Evolutionary conservation across 2,329 filamentous ascomycete genomes (phyloP).

Genomic region (Fusarium ramigenum): DNA sequence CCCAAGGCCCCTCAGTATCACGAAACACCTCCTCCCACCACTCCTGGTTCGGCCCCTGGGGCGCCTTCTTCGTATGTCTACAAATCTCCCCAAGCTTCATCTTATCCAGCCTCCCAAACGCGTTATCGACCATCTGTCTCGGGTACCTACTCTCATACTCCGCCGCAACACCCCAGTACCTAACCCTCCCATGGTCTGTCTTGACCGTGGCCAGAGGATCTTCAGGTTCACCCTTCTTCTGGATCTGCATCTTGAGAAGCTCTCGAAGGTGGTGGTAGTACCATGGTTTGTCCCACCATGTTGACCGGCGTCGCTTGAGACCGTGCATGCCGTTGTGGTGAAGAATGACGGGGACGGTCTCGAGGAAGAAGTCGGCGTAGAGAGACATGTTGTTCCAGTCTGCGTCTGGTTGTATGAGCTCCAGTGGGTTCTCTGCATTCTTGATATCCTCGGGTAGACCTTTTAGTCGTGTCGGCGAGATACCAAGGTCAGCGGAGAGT

Average conservation of each 20-base stretch:
- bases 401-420: background rate
- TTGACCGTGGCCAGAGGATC: background rate
- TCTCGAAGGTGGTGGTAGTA: background rate
- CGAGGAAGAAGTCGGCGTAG: background rate
- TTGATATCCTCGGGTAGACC: background rate
- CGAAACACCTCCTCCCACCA: constrained; percentile 15
- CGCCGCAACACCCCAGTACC: background rate
- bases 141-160: background rate
- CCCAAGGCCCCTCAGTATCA: background rate
- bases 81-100: background rate
- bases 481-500: background rate
- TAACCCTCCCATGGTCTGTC: background rate
- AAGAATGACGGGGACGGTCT: background rate
- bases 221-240: background rate
- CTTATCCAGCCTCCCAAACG: background rate
- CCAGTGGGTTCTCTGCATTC: background rate
- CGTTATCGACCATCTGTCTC: background rate
- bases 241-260: background rate
- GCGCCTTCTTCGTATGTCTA: background rate
- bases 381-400: constrained; percentile 3
- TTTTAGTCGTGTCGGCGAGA: background rate
- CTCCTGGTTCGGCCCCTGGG: background rate
- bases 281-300: constrained; percentile 15
- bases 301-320: background rate
- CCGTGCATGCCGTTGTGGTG: constrained; percentile 5